Evolutionary conservation across 805 yeast genomes (phyloP), one percentile per base, ranked within the genome.

Genomic region (Naumovozyma baii): DNA sequence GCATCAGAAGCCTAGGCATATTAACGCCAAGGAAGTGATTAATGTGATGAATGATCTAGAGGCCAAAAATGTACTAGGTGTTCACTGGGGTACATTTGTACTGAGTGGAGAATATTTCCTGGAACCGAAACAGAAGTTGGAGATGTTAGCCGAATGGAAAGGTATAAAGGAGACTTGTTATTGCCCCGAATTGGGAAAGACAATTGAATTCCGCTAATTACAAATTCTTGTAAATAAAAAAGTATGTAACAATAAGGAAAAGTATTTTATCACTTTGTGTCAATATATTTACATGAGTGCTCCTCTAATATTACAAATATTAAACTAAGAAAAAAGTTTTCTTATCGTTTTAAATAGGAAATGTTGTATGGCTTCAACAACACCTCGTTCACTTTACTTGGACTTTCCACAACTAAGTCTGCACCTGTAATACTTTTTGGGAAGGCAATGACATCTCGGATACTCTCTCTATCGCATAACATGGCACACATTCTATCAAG

Each of bases 41-140:
- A 66, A 74, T 44, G 79, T 87, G 3, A 78, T 78, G 72, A 54
- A 69, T 13, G 83, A 80, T 45, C 52, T 86, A 41, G 63, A 70
- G 4, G 77, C 84, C 2, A 59, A 69, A 41, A 73, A 71, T 45
- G 74, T 84, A 62, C 73, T 82, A 38, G 97, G 97, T 1, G 86
- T 90, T 25, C 97, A 90, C 61, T 90, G 96, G 94, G 97, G 97
- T 0, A 90, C 97, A 0, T 90, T 87, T 62, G 78, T 86, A 18
- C 63, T 90, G 49, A 83, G 95, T 57, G 82, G 87, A 34, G 97
- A 90, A 59, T 82, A 84, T 40, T 85, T 81, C 47, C 57, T 84
- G 29, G 97, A 88, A 57, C 96, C 96, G 1, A 81, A 83, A 43
- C 63, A 68, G 39, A 61, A 69, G 51, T 60, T 88, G 31, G 72